Base-by-base conservation (phyloP, 2,329 filamentous ascomycete species). In the Fusarium sp. region DNA sequence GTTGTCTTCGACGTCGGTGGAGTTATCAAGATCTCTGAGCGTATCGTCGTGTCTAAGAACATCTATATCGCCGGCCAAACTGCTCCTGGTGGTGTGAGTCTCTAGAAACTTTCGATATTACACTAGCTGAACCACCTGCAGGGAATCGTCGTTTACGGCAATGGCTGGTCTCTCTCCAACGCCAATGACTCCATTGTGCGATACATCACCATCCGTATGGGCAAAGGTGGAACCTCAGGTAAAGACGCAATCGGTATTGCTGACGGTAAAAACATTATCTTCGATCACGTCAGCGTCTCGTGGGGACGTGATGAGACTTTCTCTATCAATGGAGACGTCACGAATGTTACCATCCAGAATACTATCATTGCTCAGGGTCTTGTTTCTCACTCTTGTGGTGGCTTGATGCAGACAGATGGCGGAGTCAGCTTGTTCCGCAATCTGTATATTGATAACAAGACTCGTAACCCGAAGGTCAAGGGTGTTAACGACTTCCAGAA, bases 251-350 rank as follows among this genome's bases (percentile, higher is more conserved):
- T 89, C 47, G 85, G 83, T 24, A 88, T 90, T 63, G 87, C 87
- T 10, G 83, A 87, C 14, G 87, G 87, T 13, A 79, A 80, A 38
- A 87, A 85, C 70, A 87, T 90, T 81, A 89, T 90, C 51, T 87
- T 90, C 72, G 88, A 89, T 75, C 88, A 90, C 69, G 80, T 88
- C 38, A 86, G 84, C 26, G 84, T 86, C 22, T 83, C 85, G 1
- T 90, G 87, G 85, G 87, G 88, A n/a, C 85, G 86, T 17, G 87
- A 88, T 66, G 87, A 89, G 79, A 89, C 85, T 3, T 88, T 88
- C 72, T 85, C 83, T 18, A 88, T 89, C 74, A 87, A 80, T 28
- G 87, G 86, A 1, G 81, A 81, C 4, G 83, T 83, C 2, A 80
- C 80, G 22, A 88, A 88, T 61, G 83, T 88, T 51, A 88, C 87